Evolutionary conservation across 805 yeast genomes (phyloP).

Genomic region (Metschnikowia baotianmanensis): DNA sequence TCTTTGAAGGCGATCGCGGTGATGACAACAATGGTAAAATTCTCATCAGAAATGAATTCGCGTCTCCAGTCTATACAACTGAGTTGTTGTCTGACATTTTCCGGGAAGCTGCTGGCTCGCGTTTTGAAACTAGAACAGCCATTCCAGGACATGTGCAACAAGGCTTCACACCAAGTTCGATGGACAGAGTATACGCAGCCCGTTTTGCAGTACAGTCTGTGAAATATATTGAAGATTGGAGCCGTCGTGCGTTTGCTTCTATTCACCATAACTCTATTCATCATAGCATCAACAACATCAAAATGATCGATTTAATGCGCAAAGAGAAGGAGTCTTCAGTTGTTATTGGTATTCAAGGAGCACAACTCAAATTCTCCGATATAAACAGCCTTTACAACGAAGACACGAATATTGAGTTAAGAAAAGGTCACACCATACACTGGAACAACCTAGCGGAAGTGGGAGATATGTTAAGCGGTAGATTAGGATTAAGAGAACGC

Average conservation of each 20-base stretch:
- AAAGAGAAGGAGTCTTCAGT: constrained; percentile 38
- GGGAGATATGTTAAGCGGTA: constrained; percentile 71
- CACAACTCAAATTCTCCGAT: constrained; percentile 56
- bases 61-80: constrained; percentile 80
- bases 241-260: constrained; percentile 18
- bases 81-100: constrained; percentile 81
- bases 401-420: constrained; percentile 56
- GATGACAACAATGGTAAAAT: constrained; percentile 82
- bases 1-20: constrained; percentile 73
- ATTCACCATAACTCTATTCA: constrained; percentile 19
- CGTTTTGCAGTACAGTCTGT: constrained; percentile 89
- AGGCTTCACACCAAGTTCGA: constrained; percentile 92
- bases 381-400: constrained; percentile 55
- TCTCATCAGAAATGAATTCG: constrained; percentile 77
- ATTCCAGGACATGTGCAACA: constrained; percentile 98
- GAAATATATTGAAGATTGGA: constrained; percentile 67
- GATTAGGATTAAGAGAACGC: constrained; percentile 42
- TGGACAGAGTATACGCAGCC: constrained; percentile 87
- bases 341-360: constrained; percentile 71
- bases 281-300: constrained; percentile 21
- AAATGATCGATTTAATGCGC: constrained; percentile 20
- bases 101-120: constrained; percentile 69
- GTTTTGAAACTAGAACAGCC: constrained; percentile 90
- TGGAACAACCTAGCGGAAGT: constrained; percentile 62
- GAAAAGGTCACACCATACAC: constrained; percentile 69